Conservation (phyloP, 2,329 filamentous ascomycete genomes). For the Sporothrix luriei region DNA sequence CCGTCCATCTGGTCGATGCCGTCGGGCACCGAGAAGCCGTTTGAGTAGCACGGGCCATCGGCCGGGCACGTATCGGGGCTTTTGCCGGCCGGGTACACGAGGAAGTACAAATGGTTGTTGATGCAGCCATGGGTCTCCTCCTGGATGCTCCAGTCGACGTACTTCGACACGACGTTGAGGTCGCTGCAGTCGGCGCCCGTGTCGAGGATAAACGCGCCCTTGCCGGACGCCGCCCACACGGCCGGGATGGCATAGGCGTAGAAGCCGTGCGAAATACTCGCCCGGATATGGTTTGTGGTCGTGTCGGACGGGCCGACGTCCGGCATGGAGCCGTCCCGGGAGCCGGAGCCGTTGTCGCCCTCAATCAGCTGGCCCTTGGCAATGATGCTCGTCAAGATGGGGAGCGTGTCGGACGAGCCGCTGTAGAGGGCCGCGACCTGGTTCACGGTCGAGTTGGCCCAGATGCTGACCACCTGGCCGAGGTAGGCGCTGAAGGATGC, state of each 20-base stretch:
- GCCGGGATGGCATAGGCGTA: slow-evolving; percentile 43
- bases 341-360: slow-evolving; percentile 17
- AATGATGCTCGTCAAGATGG: slow-evolving; percentile 38
- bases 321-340: background rate
- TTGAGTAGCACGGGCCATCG: slow-evolving; percentile 33
- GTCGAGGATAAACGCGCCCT: slow-evolving; percentile 43
- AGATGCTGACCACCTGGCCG: slow-evolving; percentile 39
- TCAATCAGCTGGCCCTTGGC: slow-evolving; percentile 41
- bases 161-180: slow-evolving; percentile 36
- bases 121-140: slow-evolving; percentile 39
- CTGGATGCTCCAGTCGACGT: slow-evolving; percentile 34
- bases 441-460: slow-evolving; percentile 36
- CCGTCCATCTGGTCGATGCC: slow-evolving; percentile 40
- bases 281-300: background rate
- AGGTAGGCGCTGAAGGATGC: slow-evolving; percentile 40
- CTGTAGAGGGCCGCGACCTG: slow-evolving; percentile 38
- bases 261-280: slow-evolving; percentile 36
- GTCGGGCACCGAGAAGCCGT: slow-evolving; percentile 40
- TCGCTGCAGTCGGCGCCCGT: slow-evolving; percentile 40
- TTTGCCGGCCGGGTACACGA: slow-evolving; percentile 41
- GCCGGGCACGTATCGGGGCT: background rate
- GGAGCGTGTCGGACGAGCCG: slow-evolving; percentile 37
- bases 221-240: slow-evolving; percentile 40
- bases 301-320: background rate
- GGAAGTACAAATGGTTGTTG: slow-evolving; percentile 41